These are phyloP conservation scores for Dioszegia aurantiaca DNA, from an alignment of 768 basidiomycete genomes.

Conservation along the genomic window DNA sequence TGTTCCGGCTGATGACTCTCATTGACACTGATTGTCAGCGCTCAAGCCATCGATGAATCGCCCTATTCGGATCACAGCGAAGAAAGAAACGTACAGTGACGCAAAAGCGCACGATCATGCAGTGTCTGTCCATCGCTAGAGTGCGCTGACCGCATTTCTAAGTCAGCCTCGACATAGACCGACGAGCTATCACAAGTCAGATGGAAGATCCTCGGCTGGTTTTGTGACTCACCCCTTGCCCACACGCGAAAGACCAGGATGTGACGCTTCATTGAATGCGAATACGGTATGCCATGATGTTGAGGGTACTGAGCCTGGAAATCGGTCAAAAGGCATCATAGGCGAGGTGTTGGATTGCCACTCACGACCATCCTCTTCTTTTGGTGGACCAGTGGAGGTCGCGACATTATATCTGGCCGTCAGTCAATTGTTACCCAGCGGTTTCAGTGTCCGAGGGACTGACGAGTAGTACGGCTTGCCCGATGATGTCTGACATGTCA, in stretches of 20 bases:
- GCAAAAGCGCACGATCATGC: slow-evolving; percentile 31
- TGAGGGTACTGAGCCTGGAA: slow-evolving; percentile 9
- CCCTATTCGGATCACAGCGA: too few relatives aligned
- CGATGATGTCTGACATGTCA: slow-evolving; percentile 18
- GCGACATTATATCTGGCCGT: slow-evolving; percentile 32
- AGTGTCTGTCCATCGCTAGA: slow-evolving; percentile 5
- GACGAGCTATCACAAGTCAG: slow-evolving; percentile 20
- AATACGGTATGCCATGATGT: slow-evolving; percentile 43
- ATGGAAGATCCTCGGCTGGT: background rate
- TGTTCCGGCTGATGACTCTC: slow-evolving; percentile 23
- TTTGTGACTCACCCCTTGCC: slow-evolving; percentile 40
- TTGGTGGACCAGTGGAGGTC: slow-evolving; percentile 20
- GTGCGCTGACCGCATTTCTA: slow-evolving; percentile 32
- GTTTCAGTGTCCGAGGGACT: too few relatives aligned
- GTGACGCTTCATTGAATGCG: slow-evolving; percentile 33
- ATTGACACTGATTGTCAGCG: slow-evolving; percentile 22
- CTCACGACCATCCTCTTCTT: slow-evolving; percentile 22
- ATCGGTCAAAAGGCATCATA: background rate
- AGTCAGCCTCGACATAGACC: slow-evolving; percentile 40
- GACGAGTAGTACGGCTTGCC: slow-evolving; percentile 43
- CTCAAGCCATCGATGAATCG: too few relatives aligned
- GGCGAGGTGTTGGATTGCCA: background rate
- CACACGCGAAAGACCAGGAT: slow-evolving; percentile 18
- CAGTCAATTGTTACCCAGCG: too few relatives aligned
- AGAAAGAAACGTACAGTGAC: slow-evolving; percentile 25